These are phyloP conservation scores for Pelargonium nanum DNA, from an alignment of 345 rosid species.

Conservation along the genomic window DNA sequence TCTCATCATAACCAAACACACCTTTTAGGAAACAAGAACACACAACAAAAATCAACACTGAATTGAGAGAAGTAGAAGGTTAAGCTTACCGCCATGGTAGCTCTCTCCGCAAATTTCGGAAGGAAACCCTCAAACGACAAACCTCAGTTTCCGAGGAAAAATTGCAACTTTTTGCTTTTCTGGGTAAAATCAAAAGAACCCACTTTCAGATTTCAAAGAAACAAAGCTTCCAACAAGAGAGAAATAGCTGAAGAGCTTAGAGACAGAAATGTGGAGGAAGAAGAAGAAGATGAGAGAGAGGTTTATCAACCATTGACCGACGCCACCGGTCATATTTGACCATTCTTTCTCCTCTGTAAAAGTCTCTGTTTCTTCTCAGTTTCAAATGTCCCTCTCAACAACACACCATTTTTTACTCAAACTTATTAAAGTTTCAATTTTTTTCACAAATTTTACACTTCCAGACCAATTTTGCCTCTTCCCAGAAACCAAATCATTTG, in stretches of 20 bases:
- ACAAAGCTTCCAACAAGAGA: neutral
- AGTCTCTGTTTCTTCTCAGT: constrained; percentile 14
- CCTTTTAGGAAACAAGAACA: neutral
- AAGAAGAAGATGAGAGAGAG: neutral
- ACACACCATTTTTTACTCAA: neutral
- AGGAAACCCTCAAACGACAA: neutral
- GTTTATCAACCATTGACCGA: constrained; percentile 26
- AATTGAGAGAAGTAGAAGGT: constrained; percentile 10
- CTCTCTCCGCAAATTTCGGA: neutral
- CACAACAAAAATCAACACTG: neutral
- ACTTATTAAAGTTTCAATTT: too few species aligned
- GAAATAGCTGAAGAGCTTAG: neutral
- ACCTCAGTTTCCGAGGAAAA: neutral
- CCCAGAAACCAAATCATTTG: neutral
- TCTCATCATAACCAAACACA: neutral
- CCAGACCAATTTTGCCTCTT: neutral
- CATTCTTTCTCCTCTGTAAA: constrained; percentile 2
- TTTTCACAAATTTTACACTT: neutral
- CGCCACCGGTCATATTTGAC: too few species aligned
- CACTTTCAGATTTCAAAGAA: neutral
- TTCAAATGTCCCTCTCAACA: constrained; percentile 18
- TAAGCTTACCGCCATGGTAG: neutral
- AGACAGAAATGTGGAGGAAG: neutral
- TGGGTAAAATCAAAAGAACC: neutral
- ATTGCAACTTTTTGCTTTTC: neutral